A percentile compares a stretch with the other conserved stretches of the same genome.
phyloP scores from a whole-genome alignment of 2,329 filamentous ascomycete genomes.

The Aspergillus carbonarius region DNA sequence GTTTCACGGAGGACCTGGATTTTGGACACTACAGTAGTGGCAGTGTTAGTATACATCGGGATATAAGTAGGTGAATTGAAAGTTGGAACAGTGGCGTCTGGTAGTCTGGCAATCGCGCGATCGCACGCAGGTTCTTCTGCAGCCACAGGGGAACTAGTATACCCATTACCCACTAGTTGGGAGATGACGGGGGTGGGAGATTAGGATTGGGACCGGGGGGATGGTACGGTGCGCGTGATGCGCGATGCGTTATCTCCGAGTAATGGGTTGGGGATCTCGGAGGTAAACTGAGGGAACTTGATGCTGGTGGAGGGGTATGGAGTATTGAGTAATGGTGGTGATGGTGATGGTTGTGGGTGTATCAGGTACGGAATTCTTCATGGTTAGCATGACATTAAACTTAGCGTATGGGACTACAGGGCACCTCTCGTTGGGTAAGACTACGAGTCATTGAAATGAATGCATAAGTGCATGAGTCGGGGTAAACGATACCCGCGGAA shows the following conservation, averaged over 20 bases:
- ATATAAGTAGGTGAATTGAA: not conserved
- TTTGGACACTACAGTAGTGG: too few relatives aligned
- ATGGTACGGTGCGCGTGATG: not conserved
- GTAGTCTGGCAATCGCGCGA: conserved; percentile 1
- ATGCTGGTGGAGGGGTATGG: not conserved
- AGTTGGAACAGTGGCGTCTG: not conserved
- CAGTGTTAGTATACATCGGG: too few relatives aligned
- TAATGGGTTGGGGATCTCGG: not conserved
- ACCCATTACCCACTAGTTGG: not conserved
- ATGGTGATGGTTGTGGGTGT: too few relatives aligned
- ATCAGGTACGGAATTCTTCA: too few relatives aligned
- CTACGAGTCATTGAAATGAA: not conserved
- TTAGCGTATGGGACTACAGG: too few relatives aligned
- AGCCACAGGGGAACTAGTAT: not conserved
- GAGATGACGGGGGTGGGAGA: not conserved
- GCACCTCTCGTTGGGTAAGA: too few relatives aligned
- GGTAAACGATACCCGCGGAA: not conserved
- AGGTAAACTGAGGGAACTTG: not conserved
- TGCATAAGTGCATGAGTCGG: not conserved
- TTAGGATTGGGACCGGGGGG: not conserved
- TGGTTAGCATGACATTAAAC: too few relatives aligned
- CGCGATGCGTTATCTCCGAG: not conserved
- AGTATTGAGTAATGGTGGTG: too few relatives aligned
- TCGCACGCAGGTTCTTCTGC: conserved; percentile 15
- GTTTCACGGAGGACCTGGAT: not conserved